Evolutionary conservation across 2,329 filamentous ascomycete genomes (phyloP), one percentile per base, ranked within the genome.

Genomic region (Incumbomyces delicatus): DNA sequence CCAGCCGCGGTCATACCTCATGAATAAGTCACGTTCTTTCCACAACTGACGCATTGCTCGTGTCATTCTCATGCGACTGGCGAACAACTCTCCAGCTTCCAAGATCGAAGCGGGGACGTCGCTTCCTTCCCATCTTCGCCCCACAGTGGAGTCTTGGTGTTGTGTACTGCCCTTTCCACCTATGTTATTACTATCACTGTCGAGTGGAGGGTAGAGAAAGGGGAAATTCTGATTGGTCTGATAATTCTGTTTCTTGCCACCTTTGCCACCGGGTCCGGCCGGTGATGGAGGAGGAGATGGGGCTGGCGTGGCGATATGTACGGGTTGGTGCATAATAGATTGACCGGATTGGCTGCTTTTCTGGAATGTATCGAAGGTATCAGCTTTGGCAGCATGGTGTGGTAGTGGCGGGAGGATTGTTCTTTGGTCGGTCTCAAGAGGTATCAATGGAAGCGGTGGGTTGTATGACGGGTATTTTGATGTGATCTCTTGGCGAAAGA

Each of bases 141-240:
- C 87, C 2, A 94, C 87, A 17, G 94, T 71, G 14, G 78, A 66
- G 55, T 90, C 85, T 61, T 95, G 87, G 37, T 89, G 66, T 35
- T 85, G 85, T 5, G 88, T 85, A 16, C 76, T 78, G 11, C 89
- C 89, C 61, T 94, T 95, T 1, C 90, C 90, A 42, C 92, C 90
- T 32, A 90, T 81, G 56, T 83, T 85, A 61, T 94, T 95, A 66
- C 88, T 95, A 18, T 80, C 83, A 51, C 82, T 83, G 64, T 95
- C 90, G 14, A 95, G 71, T 1, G 92, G 92, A 1, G 92, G 92
- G 57, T 98, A 98, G 69, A 98, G 81, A 61, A 98, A 96, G 0
- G 92, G 92, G 54, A 98, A 96, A 61, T 95, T 92, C 58, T 98
- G 92, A 60, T 98, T 98, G 0, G 92, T 98, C 64, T 98, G 92